Evolutionary conservation across 768 basidiomycete genomes (phyloP).

Genomic region (Cantharellus cinnabarinus): DNA sequence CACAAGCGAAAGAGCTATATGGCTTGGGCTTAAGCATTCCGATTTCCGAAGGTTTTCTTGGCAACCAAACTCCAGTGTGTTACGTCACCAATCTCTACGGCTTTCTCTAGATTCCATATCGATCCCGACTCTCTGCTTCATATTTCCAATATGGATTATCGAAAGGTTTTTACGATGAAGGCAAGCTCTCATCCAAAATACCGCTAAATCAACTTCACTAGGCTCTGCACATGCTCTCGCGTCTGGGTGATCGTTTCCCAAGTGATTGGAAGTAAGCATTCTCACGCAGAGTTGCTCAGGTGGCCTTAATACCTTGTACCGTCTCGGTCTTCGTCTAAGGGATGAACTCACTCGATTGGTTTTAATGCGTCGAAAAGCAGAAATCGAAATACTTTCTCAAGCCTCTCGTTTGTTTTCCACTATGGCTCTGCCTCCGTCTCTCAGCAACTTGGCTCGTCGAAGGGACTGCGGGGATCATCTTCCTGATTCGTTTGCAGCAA

Average conservation of each 20-base stretch:
- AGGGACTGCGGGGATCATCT: not conserved
- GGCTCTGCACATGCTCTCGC: no score
- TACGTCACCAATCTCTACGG: no score
- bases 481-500: not conserved
- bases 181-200: no score
- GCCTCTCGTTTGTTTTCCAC: not conserved
- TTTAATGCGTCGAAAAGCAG: conserved; percentile 69
- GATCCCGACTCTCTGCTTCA: conserved; percentile 41
- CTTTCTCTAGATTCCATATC: conserved; percentile 32
- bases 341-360: conserved; percentile 45
- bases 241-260: conserved; percentile 1
- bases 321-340: no score
- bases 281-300: not conserved
- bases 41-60: conserved; percentile 40
- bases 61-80: no score
- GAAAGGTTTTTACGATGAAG: conserved; percentile 30
- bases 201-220: no score
- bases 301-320: not conserved
- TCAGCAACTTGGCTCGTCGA: not conserved
- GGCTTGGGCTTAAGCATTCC: conserved; percentile 57
- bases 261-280: not conserved
- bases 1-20: conserved; percentile 46
- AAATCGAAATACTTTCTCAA: conserved; percentile 42
- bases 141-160: conserved; percentile 48
- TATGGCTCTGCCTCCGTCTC: not conserved